phyloP scores from a whole-genome alignment of 805 yeast species.

The Nakazawaea pomicola region DNA sequence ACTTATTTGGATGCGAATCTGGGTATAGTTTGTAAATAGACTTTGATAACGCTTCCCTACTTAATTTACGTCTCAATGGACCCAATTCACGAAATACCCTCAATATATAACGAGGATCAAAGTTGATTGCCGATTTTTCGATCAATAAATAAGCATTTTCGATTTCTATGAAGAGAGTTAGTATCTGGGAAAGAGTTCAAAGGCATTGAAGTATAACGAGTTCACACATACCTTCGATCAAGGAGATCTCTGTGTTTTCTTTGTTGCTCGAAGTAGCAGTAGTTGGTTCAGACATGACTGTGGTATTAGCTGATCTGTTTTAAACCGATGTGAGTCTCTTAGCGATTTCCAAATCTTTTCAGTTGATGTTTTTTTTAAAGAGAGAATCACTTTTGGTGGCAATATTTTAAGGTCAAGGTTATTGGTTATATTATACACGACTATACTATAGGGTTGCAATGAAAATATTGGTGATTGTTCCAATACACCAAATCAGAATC shows the following conservation, averaged over 20 bases:
- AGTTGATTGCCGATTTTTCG: conserved; percentile 59
- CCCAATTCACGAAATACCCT: conserved; percentile 83
- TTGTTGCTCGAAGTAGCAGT: not conserved
- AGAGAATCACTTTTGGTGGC: conserved; percentile 1
- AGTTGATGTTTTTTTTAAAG: not conserved
- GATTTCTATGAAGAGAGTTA: conserved; percentile 10
- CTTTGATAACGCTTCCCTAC: conserved; percentile 46
- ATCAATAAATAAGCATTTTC: conserved; percentile 36
- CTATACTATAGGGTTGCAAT: conserved; percentile 14
- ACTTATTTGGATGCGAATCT: conserved; percentile 35
- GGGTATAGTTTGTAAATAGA: conserved; percentile 57
- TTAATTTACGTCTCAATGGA: conserved; percentile 61
- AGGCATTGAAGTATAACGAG: too few species aligned
- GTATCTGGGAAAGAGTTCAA: too few species aligned
- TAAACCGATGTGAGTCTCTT: too few species aligned
- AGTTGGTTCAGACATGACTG: not conserved
- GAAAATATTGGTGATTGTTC: conserved; percentile 28
- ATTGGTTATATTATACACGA: not conserved
- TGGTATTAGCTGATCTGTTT: too few species aligned
- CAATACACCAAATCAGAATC: conserved; percentile 36
- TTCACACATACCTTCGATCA: not conserved
- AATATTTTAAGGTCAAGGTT: not conserved
- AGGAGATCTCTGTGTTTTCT: not conserved
- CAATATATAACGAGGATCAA: conserved; percentile 84
- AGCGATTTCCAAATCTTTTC: not conserved